Evolutionary conservation across 495 filamentous ascomycete genomes (phyloP).

Genomic region (Xylaria grammica): DNA sequence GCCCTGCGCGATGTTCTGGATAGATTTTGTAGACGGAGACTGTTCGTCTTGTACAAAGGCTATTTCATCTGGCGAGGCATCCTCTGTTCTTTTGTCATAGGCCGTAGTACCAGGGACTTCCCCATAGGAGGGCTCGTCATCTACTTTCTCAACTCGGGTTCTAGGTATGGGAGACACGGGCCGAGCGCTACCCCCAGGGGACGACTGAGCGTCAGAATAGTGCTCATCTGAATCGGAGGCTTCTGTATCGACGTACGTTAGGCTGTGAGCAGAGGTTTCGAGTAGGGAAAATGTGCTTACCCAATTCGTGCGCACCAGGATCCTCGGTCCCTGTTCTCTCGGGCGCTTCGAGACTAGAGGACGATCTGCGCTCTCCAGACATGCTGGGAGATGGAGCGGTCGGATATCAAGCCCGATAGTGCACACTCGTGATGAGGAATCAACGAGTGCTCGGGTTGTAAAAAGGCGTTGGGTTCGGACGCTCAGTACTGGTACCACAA

Average conservation of each 20-base stretch:
- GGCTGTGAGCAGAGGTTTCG: not conserved
- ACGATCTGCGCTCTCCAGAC: slow-evolving; percentile 41
- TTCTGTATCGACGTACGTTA: slow-evolving; percentile 40
- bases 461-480: not conserved
- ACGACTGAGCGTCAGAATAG: slow-evolving; percentile 88
- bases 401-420: not conserved
- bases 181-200: slow-evolving; percentile 57
- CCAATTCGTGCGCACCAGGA: slow-evolving; percentile 80
- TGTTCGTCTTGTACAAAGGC: slow-evolving; percentile 54
- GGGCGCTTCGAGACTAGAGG: slow-evolving; percentile 66
- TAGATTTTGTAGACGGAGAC: slow-evolving; percentile 45
- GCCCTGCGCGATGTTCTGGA: slow-evolving; percentile 20
- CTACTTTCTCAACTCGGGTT: slow-evolving; percentile 81
- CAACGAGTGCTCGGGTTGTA: not conserved
- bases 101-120: slow-evolving; percentile 86
- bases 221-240: slow-evolving; percentile 82
- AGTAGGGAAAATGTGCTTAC: slow-evolving; percentile 50
- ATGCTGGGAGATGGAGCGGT: slow-evolving; percentile 26
- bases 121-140: slow-evolving; percentile 70
- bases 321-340: slow-evolving; percentile 70
- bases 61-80: slow-evolving; percentile 81
- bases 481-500: slow-evolving; percentile 6
- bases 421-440: slow-evolving; percentile 1
- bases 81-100: slow-evolving; percentile 73
- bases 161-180: slow-evolving; percentile 71